A percentile compares a stretch with the other conserved stretches of the same genome.
Conservation (phyloP, 2,329 filamentous ascomycete species). For the Colletotrichum sp. region DNA sequence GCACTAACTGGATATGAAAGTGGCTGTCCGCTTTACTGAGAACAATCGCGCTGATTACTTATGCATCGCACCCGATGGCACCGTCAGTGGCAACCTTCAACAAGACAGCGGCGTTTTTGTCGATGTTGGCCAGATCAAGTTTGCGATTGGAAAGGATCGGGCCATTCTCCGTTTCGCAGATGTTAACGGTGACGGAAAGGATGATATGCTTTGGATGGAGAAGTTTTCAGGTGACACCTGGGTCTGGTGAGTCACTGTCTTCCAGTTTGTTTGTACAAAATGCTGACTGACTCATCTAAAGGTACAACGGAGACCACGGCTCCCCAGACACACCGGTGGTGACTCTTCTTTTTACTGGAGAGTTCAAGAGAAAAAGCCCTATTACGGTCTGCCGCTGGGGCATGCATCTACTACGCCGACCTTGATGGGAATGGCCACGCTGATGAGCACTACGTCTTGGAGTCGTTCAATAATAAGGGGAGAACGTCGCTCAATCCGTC, state of each 20-base stretch:
- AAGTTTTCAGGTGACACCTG: constrained; percentile 35
- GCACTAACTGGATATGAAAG: not conserved
- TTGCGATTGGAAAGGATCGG: constrained; percentile 31
- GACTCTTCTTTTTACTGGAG: not conserved
- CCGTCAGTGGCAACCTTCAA: constrained; percentile 28
- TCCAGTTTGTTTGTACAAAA: not conserved
- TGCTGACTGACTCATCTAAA: not conserved
- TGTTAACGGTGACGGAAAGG: constrained; percentile 39
- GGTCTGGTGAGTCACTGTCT: constrained; percentile 25
- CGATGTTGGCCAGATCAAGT: constrained; percentile 32
- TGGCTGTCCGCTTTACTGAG: constrained; percentile 30
- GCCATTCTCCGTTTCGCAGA: constrained; percentile 41
- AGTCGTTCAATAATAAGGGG: not conserved
- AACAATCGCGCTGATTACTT: constrained; percentile 34
- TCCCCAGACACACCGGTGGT: not conserved
- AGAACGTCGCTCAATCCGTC: not conserved
- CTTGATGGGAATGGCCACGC: constrained; percentile 26
- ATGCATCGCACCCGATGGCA: constrained; percentile 33
- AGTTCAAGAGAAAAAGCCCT: not conserved
- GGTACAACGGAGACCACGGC: constrained; percentile 27
- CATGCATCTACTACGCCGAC: constrained; percentile 27
- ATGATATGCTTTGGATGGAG: constrained; percentile 38
- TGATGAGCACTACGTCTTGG: not conserved
- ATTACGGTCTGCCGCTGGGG: not conserved
- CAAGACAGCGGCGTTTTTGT: constrained; percentile 17